Base-by-base conservation (phyloP, 1,139 yeast species). In the Magnusiomyces suaveolens region DNA sequence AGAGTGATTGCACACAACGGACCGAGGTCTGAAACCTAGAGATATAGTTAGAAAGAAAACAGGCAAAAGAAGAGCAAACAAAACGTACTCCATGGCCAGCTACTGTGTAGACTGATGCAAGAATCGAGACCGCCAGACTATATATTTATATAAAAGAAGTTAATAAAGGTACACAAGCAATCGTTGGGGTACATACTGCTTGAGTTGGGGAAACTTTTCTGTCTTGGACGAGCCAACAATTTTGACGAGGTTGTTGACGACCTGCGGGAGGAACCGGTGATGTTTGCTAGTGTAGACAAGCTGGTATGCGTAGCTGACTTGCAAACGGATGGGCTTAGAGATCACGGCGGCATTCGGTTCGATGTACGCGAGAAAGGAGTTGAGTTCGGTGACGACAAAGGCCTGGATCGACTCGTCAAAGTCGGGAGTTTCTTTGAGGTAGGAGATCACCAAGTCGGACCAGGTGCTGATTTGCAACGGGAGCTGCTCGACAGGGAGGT, bases 1-100 rank as follows among this genome's bases (percentile, higher is more conserved):
- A 67, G 55, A 1, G 72, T 64, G 3, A 66, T 55, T 6, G 62
- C 69, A 3, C 66, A 61, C 47, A 67, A 59, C 1, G 71, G 68
- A 3, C 70, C 68, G 56, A 68, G 54, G 8, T 71, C 67, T 23
- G 65, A 59, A 46, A 65, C 62, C 67, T 65, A 46, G 2, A 20
- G 12, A 8, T 21, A 21, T 14, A 26, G 18, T 18, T 26, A 39
- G 25, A 26, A 46, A 21, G 10, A 26, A 38, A 23, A 18, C 38
- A 18, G 33, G 33, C 23, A 8, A 32, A 32, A 32, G 8, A 8
- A 32, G 12, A 32, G 41, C 1, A 26, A 44, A 21, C 26, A 16
- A 26, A 14, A 21, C 24, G 8, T 24, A 59, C 66, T 44, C 64
- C 64, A 39, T 60, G 61, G 10, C 69, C 69, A 1, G 63, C 60